Evolutionary conservation across 768 basidiomycete species (phyloP).

Genomic region (Amanita pallidorosea): DNA sequence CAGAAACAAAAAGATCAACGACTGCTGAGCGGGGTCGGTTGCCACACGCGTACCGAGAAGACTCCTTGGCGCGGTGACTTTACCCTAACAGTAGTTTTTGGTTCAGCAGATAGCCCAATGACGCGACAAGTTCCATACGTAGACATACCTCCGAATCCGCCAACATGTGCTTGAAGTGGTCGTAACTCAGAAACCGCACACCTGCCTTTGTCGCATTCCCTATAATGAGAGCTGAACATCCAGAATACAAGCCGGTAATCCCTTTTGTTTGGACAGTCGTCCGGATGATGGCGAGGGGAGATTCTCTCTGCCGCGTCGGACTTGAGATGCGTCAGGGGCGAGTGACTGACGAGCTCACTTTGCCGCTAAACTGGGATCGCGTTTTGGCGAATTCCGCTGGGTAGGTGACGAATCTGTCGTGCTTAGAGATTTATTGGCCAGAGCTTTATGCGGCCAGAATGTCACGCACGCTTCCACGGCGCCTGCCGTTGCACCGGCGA

Average conservation of each 20-base stretch:
- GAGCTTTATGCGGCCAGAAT: not conserved
- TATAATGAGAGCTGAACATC: conserved; percentile 79
- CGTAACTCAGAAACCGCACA: conserved; percentile 91
- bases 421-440: conserved; percentile 2
- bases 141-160: conserved; percentile 85
- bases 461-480: conserved; percentile 78
- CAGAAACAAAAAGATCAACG: not conserved
- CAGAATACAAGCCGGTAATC: conserved; percentile 81
- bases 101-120: conserved; percentile 1
- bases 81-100: conserved; percentile 57
- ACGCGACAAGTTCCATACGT: conserved; percentile 12
- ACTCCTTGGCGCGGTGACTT: conserved; percentile 79
- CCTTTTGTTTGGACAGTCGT: conserved; percentile 71
- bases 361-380: conserved; percentile 81
- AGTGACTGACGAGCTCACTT: conserved; percentile 26
- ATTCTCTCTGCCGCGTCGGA: conserved; percentile 30
- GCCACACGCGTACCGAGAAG: conserved; percentile 46
- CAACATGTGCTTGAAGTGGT: conserved; percentile 77
- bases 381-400: conserved; percentile 93
- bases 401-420: conserved; percentile 66
- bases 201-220: conserved; percentile 94
- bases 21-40: not conserved
- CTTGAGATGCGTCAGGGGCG: not conserved
- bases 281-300: conserved; percentile 63
- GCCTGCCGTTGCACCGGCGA: conserved; percentile 89